Evolutionary conservation across 805 yeast species (phyloP), one percentile per base, ranked within the genome.

Genomic region (Candida suzukii): DNA sequence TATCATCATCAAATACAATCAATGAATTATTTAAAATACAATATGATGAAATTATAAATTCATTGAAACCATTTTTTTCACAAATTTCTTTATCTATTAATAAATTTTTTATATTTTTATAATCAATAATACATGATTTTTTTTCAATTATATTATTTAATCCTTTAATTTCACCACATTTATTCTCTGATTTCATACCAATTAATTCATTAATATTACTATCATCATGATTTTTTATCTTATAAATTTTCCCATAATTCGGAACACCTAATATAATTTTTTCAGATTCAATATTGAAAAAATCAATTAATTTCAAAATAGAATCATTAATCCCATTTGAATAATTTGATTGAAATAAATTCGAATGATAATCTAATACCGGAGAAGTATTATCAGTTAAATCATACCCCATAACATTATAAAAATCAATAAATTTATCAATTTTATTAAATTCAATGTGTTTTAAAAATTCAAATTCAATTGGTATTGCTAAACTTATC

Each of bases 371-470:
- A 2, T 73, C 81, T 0, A 82, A 74, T 3, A 37, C 47, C 0
- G 58, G 52, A 1, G 86, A 78, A 95, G 95, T 87, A 9, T 74
- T 67, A 0, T 97, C 98, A 2, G 80, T 64, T 51, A 80, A 84
- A 58, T 93, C 98, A 58, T 93, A 91, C 17, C 93, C 78, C 98
- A 91, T 91, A 44, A 93, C 58, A 56, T 91, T 90, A 83, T 90
- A 88, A 49, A 77, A 76, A 17, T 77, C 65, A 16, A 93, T 54
- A 49, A 70, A 69, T 20, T 56, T 53, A 48, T 82, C 81, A 73
- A 91, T 70, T n/a, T 69, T 70, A 1, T 46, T 39, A 2, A 88
- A 51, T 5, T 71, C 59, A 40, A 82, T 64, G 6, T 57, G 46
- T 3, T 50, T 39, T 16, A 80, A 54, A 40, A 71, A 69, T 4